Evolutionary conservation across 108 stramenopile species (phyloP), one percentile per base, ranked within the genome.

Genomic region (Skeletonema potamos): DNA sequence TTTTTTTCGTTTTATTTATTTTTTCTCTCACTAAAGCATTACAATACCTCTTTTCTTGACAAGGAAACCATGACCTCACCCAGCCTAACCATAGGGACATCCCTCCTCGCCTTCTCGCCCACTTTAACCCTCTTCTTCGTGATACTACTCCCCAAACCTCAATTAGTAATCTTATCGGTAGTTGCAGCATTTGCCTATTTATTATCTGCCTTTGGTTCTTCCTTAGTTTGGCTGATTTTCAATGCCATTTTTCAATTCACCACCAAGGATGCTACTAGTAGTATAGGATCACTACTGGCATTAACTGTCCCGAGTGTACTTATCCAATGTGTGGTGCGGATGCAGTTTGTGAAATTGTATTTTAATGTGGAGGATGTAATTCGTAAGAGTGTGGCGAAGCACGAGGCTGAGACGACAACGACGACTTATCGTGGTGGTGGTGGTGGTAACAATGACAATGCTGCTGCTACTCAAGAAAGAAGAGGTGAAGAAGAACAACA

Each of bases 21-120:
- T 37, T 12, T 12, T 6, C 30, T 32, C 30, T 0, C 30, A 32
- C 30, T 6, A 32, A 37, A 37, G 18, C 0, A 2, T n/a, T 58
- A 12, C 58, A 60, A n/a, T n/a, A n/a, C n/a, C n/a, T n/a, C n/a
- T n/a, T n/a, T n/a, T n/a, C n/a, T n/a, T n/a, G n/a, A n/a, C n/a
- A n/a, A n/a, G n/a, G n/a, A n/a, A n/a, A 75, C 68, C 12, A 84
- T 86, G 78, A 90, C 88, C 27, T 64, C 77, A 6, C 57, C 79
- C 10, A 44, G 85, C 15, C 68, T 91, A 24, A 72, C 84, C 20
- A 57, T 79, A 65, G 93, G 90, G 1, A 87, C 84, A 7, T 79
- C 82, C 62, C 74, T 89, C 58, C 72, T 94, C 20, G 89, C 90
- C 67, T 90, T 92, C 65, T 91, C 87, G 10, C 93, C 93, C 15